Evolutionary conservation across 78 protist species (phyloP).

Genomic region (Dictyostelium discoideum): DNA sequence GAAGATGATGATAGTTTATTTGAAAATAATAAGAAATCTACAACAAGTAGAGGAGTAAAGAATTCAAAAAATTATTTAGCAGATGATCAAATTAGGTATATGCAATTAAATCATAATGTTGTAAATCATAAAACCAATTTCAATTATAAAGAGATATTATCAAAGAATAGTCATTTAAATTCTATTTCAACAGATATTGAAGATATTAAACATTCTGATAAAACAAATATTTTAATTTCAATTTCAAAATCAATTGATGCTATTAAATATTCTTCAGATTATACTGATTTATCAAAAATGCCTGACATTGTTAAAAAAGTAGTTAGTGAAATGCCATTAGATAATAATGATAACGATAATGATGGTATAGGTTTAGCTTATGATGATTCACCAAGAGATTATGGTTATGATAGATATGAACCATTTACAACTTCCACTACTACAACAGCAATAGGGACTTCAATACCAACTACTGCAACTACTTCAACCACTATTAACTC

Average conservation of each 20-base stretch:
- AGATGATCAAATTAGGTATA: neutral
- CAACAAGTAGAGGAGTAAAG: neutral
- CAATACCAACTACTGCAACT: neutral
- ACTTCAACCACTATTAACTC: neutral
- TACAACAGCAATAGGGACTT: neutral
- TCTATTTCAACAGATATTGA: neutral
- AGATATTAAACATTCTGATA: neutral
- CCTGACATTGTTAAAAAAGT: neutral
- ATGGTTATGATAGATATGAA: neutral
- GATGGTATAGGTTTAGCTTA: neutral
- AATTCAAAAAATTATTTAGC: neutral
- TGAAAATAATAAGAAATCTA: neutral
- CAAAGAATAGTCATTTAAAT: neutral
- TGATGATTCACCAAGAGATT: neutral
- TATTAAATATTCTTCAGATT: neutral
- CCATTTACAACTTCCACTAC: neutral
- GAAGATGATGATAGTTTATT: neutral
- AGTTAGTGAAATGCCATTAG: neutral
- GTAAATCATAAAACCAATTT: neutral
- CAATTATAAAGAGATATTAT: neutral
- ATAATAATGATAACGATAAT: neutral
- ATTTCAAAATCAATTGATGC: neutral
- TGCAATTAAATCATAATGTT: neutral
- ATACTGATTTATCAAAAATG: neutral
- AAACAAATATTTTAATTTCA: neutral